phyloP scores from a whole-genome alignment of 139 green algal species.

The Chlorella sp. region DNA sequence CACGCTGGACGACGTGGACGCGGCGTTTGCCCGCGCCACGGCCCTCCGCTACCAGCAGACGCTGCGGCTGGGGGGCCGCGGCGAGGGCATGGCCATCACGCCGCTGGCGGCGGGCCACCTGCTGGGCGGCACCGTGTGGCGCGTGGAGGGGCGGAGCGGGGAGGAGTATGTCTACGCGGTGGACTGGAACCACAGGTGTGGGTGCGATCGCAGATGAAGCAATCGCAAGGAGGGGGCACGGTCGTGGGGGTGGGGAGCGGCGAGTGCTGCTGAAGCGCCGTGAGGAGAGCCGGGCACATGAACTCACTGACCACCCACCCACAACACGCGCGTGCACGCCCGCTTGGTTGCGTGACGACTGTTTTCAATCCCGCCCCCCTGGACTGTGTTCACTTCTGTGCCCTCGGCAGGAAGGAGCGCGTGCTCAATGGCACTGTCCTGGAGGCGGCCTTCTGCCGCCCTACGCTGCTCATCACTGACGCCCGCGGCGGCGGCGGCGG shows the following conservation, averaged over 20 bases:
- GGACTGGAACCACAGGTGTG: conserved; percentile 81
- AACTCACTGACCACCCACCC: too few relatives aligned
- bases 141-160: conserved; percentile 56
- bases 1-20: conserved; percentile 80
- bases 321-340: too few relatives aligned
- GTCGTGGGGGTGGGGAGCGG: not conserved
- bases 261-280: too few relatives aligned
- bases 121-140: conserved; percentile 89
- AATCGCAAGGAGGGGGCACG: too few relatives aligned
- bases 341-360: too few relatives aligned
- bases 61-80: conserved; percentile 41
- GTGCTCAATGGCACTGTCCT: conserved; percentile 71
- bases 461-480: conserved; percentile 81
- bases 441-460: conserved; percentile 52
- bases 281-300: too few relatives aligned
- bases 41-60: conserved; percentile 74
- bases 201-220: not conserved
- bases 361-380: too few relatives aligned
- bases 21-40: conserved; percentile 66
- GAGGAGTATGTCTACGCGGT: conserved; percentile 92
- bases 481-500: too few relatives aligned
- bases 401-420: conserved; percentile 40
- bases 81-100: conserved; percentile 69
- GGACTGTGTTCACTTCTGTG: too few relatives aligned
- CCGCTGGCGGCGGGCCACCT: conserved; percentile 79